Evolutionary conservation across 768 basidiomycete genomes (phyloP), one percentile per base, ranked within the genome.

Genomic region (Tricholoma sp.): DNA sequence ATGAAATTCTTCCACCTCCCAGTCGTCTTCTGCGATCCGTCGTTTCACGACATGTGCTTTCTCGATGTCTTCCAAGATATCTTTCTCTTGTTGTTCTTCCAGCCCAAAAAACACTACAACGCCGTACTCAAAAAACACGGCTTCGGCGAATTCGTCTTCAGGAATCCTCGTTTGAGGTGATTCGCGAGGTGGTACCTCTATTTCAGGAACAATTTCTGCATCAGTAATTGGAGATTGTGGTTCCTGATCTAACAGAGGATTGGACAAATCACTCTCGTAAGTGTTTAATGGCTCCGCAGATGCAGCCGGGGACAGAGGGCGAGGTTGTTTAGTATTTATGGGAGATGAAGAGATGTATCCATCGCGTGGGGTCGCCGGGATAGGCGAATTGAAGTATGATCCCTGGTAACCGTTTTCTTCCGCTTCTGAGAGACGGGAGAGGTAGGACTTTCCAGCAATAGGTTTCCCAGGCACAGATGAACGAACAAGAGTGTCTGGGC

Each of bases 1-100:
- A 75, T 97, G 94, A 62, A 89, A 96, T 65, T 94, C 88, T 69
- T 98, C 95, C 18, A 95, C 78, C 67, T 97, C 93, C 94, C 94
- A 95, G 61, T 88, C 81, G 9, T 79, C 81, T 66, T 91, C 83
- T 7, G 70, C 69, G 39, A 88, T 74, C 52, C 76, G 77, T 43
- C 88, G 72, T 54, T 79, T 81, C 76, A 92, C 75, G 1, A 86
- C 78, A 2, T 87, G 86, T 0, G 90, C 91, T 37, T 76, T 79
- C 4, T 83, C 80, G 16, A 94, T 74, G 67, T 98, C 95, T 57
- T 96, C 94, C 43, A 98, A 69, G 43, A 98, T 85, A 61, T 84
- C 83, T 57, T 77, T 79, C 73, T 98, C 95, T 66, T 95, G 85
- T 4, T 72, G 67, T 66, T 94, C 93, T 2, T 79, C 71, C 54